Evolutionary conservation across 148 eudicot genomes (phyloP).

Genomic region (Rhododendron henanense): DNA sequence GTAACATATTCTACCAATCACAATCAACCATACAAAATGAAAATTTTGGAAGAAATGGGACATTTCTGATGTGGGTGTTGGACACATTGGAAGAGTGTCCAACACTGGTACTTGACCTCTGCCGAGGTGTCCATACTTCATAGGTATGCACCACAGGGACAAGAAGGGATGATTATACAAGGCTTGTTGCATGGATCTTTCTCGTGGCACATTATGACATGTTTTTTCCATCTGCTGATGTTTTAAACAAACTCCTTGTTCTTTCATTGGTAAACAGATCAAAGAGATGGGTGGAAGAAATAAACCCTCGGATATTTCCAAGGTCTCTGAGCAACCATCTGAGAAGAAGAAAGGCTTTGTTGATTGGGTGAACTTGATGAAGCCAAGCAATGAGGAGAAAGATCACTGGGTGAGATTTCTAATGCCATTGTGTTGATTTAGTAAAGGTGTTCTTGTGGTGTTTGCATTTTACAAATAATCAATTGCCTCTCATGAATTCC

Average conservation of each 20-base stretch:
- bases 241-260: neutral
- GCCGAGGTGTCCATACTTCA: neutral
- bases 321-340: slow-evolving; percentile 44
- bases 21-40: neutral
- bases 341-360: slow-evolving; percentile 74
- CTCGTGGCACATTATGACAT: neutral
- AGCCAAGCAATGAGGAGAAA: slow-evolving; percentile 75
- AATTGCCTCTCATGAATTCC: neutral
- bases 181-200: neutral
- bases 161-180: neutral
- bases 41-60: neutral
- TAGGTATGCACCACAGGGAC: neutral
- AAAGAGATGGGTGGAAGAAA: slow-evolving; percentile 72
- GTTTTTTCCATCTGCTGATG: neutral
- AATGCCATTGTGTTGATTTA: neutral
- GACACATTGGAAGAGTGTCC: neutral
- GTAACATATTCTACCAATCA: neutral
- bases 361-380: slow-evolving; percentile 77
- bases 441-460: neutral
- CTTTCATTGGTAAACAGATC: slow-evolving; percentile 36
- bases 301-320: slow-evolving; percentile 33
- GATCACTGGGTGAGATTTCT: slow-evolving; percentile 75
- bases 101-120: neutral
- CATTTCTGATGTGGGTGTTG: neutral
- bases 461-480: neutral